Percentiles rank a stretch among this genome's conserved stretches.
phyloP scores from a whole-genome alignment of 257 asterid genomes.

The Plantago elongata region DNA sequence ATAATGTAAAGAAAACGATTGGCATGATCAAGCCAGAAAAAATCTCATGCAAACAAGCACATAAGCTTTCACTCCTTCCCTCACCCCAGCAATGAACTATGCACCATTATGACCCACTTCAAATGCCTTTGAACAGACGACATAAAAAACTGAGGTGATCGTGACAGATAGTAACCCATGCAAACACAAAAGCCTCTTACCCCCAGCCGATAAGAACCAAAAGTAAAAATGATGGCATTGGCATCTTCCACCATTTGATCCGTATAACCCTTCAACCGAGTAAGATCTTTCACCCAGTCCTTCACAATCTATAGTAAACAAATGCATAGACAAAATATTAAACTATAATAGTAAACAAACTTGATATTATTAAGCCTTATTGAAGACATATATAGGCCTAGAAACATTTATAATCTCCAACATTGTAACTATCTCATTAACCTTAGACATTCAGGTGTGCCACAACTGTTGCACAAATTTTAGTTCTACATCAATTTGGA shows the following conservation, averaged over 20 bases:
- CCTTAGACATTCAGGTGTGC: too few relatives aligned
- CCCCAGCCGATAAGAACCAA: constrained; percentile 96
- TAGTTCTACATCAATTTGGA: too few relatives aligned
- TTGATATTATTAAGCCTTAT: neutral
- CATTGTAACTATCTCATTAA: too few relatives aligned
- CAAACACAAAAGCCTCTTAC: constrained; percentile 38
- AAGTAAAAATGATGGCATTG: constrained; percentile 76
- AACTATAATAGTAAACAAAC: neutral
- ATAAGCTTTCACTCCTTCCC: too few relatives aligned
- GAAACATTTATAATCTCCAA: too few relatives aligned
- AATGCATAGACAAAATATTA: neutral
- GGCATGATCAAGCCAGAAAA: too few relatives aligned
- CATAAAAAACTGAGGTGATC: neutral
- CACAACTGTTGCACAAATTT: too few relatives aligned
- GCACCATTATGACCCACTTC: too few relatives aligned
- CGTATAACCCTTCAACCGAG: constrained; percentile 60
- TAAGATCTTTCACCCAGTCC: constrained; percentile 63
- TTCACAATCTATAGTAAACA: constrained; percentile 40
- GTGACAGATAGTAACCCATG: neutral
- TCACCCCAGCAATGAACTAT: too few relatives aligned
- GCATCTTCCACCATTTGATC: constrained; percentile 89
- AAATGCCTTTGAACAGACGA: too few relatives aligned
- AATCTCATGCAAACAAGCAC: too few relatives aligned
- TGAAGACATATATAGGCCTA: neutral
- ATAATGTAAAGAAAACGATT: too few relatives aligned